Evolutionary conservation across 1,139 yeast genomes (phyloP).

Genomic region (Candida sanyaensis): DNA sequence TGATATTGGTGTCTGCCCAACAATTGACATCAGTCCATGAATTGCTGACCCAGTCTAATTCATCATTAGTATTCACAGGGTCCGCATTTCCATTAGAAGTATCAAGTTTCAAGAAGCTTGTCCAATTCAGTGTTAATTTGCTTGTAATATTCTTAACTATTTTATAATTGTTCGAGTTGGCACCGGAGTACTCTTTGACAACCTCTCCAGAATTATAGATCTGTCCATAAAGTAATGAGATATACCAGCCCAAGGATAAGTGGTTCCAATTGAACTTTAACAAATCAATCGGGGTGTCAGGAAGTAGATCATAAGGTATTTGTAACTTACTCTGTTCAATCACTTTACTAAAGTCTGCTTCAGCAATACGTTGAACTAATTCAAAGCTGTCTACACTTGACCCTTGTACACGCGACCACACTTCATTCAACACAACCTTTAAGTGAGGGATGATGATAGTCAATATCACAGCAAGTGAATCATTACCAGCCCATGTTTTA

Average conservation of each 20-base stretch:
- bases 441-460: slow-evolving; percentile 43
- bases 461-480: slow-evolving; percentile 47
- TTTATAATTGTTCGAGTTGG: slow-evolving; percentile 22
- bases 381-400: slow-evolving; percentile 30
- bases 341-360: slow-evolving; percentile 26
- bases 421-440: slow-evolving; percentile 35
- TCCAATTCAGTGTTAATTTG: slow-evolving; percentile 47
- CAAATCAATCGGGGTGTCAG: slow-evolving; percentile 45
- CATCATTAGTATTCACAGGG: slow-evolving; percentile 8
- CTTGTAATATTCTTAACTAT: slow-evolving; percentile 40
- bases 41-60: slow-evolving; percentile 23
- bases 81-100: slow-evolving; percentile 4
- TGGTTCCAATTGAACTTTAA: slow-evolving; percentile 63
- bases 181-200: slow-evolving; percentile 10
- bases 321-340: slow-evolving; percentile 21
- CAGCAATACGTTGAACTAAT: slow-evolving; percentile 43
- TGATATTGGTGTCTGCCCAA: slow-evolving; percentile 68
- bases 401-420: slow-evolving; percentile 30
- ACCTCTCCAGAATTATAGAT: slow-evolving; percentile 51
- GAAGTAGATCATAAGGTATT: slow-evolving; percentile 36
- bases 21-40: slow-evolving; percentile 38
- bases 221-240: slow-evolving; percentile 65
- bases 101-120: slow-evolving; percentile 23
- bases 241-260: slow-evolving; percentile 76
- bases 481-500: slow-evolving; percentile 63